Percentiles rank a stretch among this genome's conserved stretches.
Evolutionary conservation across 129 eudicot species (phyloP).

Genomic region (Solidago caesia): DNA sequence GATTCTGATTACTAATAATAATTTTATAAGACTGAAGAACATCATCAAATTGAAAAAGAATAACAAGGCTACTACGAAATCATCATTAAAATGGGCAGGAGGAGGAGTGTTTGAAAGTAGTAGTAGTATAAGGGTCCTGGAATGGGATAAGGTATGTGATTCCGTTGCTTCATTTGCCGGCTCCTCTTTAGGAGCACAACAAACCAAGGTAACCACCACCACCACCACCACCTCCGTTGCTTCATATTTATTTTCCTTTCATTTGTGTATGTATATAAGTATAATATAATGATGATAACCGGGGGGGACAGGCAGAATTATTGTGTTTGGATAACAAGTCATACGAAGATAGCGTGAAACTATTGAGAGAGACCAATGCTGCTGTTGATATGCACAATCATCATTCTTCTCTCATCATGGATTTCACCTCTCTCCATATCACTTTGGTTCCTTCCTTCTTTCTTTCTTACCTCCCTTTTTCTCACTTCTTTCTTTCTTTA

Average conservation of each 20-base stretch:
- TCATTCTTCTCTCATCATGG: conserved; percentile 55
- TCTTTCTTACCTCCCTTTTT: neutral
- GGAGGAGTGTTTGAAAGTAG: conserved; percentile 34
- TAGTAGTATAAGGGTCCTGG: conserved; percentile 64
- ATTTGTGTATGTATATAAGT: too few species aligned
- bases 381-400: conserved; percentile 85
- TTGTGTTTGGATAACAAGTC: conserved; percentile 46
- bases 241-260: too few species aligned
- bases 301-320: conserved; percentile 53
- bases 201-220: conserved; percentile 40
- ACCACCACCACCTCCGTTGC: too few species aligned
- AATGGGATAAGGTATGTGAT: conserved; percentile 87
- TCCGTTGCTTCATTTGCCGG: conserved; percentile 90
- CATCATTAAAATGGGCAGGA: neutral
- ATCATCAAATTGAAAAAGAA: too few species aligned
- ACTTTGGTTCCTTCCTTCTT: conserved; percentile 45
- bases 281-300: too few species aligned
- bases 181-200: conserved; percentile 68
- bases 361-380: conserved; percentile 76
- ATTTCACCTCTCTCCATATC: conserved; percentile 53
- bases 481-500: neutral
- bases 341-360: conserved; percentile 61
- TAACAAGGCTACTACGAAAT: neutral
- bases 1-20: too few species aligned
- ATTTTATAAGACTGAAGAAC: too few species aligned